Base-by-base conservation (phyloP, 352 stramenopile species). In the Phytopythium ostracodes region DNA sequence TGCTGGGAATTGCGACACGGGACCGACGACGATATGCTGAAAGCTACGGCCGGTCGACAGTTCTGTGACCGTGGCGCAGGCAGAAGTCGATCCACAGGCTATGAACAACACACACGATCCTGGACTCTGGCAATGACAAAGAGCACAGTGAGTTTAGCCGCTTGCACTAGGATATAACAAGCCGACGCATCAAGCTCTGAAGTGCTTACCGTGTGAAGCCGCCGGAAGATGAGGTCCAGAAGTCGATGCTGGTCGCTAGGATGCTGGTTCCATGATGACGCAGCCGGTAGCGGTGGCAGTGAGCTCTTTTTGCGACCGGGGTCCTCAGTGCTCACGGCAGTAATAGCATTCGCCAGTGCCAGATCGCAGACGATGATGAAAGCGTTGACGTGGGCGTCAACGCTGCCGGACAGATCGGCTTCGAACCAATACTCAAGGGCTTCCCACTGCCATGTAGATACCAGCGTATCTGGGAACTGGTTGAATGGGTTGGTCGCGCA, bases 361-460 rank as follows among this genome's bases (percentile, higher is more conserved):
- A 73, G 18, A 35, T 91, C 81, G n/a, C 81, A 87, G 14, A 89
- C 62, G 50, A 92, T 64, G 0, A 87, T 50, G 24, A 84, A 42
- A 20, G 67, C 66, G 31, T 72, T 72, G 15, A n/a, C 40, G 9
- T 46, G 4, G 2, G 31, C 22, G 12, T 33, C 35, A 8, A 17
- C 18, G 31, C 15, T 36, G 33, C 47, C 25, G 4, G 33, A 17
- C 12, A 51, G 22, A 11, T 62, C 43, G 0, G 12, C 27, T 25
- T 47, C 33, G 14, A 84, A 47, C 49, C 67, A 63, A 52, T 65
- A 68, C 22, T 77, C 62, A n/a, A 84, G 57, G 1, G 65, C 59
- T 25, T 58, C n/a, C 76, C 76, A 82, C 56, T 85, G 76, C 0
- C 25, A 44, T 24, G 42, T 11, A 10, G 60, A 73, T 33, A 85